Evolutionary conservation across 345 rosid species (phyloP).

Genomic region (Eucalyptus curtisii): DNA sequence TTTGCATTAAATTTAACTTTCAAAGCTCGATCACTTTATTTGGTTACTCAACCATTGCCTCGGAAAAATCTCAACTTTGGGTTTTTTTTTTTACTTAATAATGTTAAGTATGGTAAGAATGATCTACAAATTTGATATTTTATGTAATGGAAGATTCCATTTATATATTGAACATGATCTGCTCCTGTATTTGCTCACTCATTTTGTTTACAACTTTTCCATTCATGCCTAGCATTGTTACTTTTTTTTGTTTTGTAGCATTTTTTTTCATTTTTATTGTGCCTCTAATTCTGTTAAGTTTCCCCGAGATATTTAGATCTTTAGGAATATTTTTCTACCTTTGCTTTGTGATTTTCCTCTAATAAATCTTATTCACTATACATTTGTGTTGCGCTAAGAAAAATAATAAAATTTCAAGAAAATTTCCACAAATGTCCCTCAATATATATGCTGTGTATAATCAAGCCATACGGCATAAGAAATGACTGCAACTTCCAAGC

Average conservation of each 20-base stretch:
- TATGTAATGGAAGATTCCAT: background rate
- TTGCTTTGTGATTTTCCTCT: background rate
- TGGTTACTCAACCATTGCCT: background rate
- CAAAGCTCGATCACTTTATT: background rate
- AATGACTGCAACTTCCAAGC: background rate
- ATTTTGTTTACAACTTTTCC: background rate
- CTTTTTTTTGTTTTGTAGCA: background rate
- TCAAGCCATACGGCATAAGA: background rate
- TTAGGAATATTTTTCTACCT: background rate
- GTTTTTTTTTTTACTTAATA: background rate
- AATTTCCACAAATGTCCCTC: background rate
- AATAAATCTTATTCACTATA: background rate
- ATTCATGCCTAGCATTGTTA: background rate
- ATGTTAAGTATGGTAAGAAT: background rate
- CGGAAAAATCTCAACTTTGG: background rate
- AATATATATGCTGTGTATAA: background rate
- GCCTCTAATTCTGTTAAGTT: background rate
- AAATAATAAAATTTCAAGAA: background rate
- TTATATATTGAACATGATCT: background rate
- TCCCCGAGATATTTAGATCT: background rate
- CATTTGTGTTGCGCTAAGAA: background rate
- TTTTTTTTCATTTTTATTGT: background rate
- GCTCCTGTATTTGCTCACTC: background rate
- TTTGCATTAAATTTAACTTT: background rate
- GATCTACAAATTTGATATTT: background rate